Base-by-base conservation (phyloP, 2,329 filamentous ascomycete genomes). In the Pseudogymnoascus sp. region DNA sequence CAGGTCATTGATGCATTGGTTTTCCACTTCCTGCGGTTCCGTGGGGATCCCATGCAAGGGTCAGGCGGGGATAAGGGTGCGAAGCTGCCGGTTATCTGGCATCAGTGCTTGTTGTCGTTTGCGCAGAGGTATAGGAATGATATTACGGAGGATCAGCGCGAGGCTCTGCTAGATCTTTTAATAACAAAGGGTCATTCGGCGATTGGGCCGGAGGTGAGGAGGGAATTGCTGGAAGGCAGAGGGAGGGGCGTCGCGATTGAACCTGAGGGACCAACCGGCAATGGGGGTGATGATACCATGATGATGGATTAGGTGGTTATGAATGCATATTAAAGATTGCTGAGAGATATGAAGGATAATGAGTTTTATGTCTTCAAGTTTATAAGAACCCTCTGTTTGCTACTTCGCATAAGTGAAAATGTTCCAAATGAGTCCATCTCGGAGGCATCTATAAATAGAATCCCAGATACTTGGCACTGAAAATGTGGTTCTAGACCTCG, bases 111-210 rank as follows among this genome's bases (percentile, higher is more conserved):
- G 31, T 78, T 99, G 62, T 89, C 91, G 1, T 99, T 99, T 76
- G 92, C 94, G 26, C 90, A 97, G 77, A 83, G 93, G 63, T 99
- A 97, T 77, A 87, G 92, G 71, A 95, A 97, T 68, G 93, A 97
- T 74, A 93, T 97, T 69, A 96, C 92, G 1, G 92, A 97, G 74
- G 92, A 97, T 68, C 92, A 96, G 78, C 82, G 92, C 69, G 93
- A 99, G 76, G 90, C 92, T 0, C 77, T 99, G 60, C 78, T 99
- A 5, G 94, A 99, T 76, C 76, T 99, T 64, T 78, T 99, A 16
- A 79, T 96, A 45, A 87, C 86, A 3, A 86, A 93, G 65, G 92
- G 92, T 0, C 94, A 99, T 76, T 86, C 87, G 65, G 84, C 88
- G 64, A 97, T 99, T 66, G 92, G 91, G 0, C 92, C 94, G 0